These are phyloP conservation scores for Hirsutella minnesotensis DNA, from an alignment of 2,329 filamentous ascomycete genomes.

Conservation along the genomic window DNA sequence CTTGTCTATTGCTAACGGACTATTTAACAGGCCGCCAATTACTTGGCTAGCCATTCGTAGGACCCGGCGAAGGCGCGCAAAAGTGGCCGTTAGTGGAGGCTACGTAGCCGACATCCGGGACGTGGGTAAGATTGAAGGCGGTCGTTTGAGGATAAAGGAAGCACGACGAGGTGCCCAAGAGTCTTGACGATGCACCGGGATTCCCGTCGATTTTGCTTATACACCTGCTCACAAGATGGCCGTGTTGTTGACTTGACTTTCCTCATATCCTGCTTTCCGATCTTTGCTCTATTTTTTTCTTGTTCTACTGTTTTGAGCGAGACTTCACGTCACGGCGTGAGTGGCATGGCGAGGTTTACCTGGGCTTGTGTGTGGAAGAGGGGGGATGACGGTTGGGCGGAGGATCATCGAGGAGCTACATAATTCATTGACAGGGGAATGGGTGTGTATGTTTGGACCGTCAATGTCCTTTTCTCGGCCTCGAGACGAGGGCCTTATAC, in stretches of 20 bases:
- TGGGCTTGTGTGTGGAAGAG: neutral
- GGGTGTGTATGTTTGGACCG: too few species aligned
- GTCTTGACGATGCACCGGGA: too few species aligned
- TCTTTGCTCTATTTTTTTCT: neutral
- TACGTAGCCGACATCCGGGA: neutral
- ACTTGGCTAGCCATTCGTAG: slow-evolving; percentile 42
- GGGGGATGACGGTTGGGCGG: neutral
- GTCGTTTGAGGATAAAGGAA: too few species aligned
- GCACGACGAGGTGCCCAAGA: too few species aligned
- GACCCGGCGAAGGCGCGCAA: neutral
- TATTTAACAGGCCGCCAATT: slow-evolving; percentile 36
- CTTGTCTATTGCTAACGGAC: slow-evolving; percentile 7
- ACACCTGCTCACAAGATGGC: too few species aligned
- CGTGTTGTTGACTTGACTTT: too few species aligned
- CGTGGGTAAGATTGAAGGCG: too few species aligned
- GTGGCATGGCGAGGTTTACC: neutral
- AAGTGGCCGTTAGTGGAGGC: neutral
- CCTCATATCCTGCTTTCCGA: too few species aligned
- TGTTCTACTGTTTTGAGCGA: neutral
- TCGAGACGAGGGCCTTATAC: too few species aligned
- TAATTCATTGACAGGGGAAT: too few species aligned
- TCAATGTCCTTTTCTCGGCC: too few species aligned
- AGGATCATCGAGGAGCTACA: neutral
- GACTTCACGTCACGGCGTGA: neutral
- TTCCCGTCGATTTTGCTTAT: too few species aligned